Conservation (phyloP, 225 moss, liverwort and hornwort species). For the Sphagnum tenellum region DNA sequence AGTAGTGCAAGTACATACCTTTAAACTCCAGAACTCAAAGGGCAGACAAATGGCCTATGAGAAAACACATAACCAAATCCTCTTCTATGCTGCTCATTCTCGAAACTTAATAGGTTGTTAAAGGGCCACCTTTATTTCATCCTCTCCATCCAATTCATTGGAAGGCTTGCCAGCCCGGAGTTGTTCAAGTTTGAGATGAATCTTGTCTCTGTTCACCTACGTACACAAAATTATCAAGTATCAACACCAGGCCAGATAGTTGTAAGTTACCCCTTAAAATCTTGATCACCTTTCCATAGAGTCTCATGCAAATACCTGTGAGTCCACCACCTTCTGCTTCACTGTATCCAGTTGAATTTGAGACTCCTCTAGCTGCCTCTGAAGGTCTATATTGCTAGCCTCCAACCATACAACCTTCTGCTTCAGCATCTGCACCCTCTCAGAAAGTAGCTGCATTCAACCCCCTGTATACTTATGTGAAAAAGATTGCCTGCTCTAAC, state of each 20-base stretch:
- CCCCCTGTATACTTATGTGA: neutral
- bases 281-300: no score
- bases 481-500: neutral
- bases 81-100: no score
- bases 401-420: conserved; percentile 90
- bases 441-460: neutral
- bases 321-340: conserved; percentile 44
- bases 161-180: conserved; percentile 72
- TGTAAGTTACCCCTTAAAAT: neutral
- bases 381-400: conserved; percentile 62
- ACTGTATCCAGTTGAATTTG: conserved; percentile 36
- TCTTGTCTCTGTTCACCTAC: conserved; percentile 59
- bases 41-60: neutral
- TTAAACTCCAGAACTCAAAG: neutral
- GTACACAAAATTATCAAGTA: neutral
- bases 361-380: conserved; percentile 59
- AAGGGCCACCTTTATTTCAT: conserved; percentile 29
- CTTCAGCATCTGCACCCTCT: conserved; percentile 54
- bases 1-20: no score
- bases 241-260: neutral
- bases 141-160: conserved; percentile 59
- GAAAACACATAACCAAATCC: no score
- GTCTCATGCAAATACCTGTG: conserved; percentile 35
- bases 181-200: conserved; percentile 73
- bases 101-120: no score